Evolutionary conservation across 1,284 basidiomycete genomes (phyloP), one percentile per base, ranked within the genome.

Genomic region (Malassezia pachydermatis): DNA sequence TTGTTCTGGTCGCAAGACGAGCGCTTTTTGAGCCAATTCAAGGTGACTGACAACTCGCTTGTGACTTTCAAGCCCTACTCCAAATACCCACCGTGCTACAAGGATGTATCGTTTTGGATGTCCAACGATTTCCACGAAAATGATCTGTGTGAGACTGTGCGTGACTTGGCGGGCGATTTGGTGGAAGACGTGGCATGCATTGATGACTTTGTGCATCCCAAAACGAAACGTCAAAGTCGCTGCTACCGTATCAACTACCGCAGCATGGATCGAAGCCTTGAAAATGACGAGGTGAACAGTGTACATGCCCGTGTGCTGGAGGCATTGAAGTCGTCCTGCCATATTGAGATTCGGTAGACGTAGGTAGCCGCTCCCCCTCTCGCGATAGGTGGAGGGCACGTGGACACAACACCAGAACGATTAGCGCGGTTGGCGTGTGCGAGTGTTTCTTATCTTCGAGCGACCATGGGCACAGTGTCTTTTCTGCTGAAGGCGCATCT

Each of bases 211-310:
- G 78, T 78, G 11, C 88, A 99, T 73, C 89, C 89, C 0, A 92
- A 88, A 74, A 88, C 88, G 4, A 76, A 79, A 22, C 78, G 81
- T 41, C 79, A 78, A 55, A 90, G 86, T 60, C 75, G 84, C 57
- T 90, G 89, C 72, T 96, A 88, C 74, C 79, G 92, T 40, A 80
- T 98, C 57, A 88, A 88, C 65, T 99, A 96, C 72, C 78, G 90
- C 45, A 94, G 88, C 28, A 95, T 98, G 89, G 92, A 98, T 72
- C 86, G 86, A 65, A 89, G 86, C 13, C 73, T 98, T 51, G 84
- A 85, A 24, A 92, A 90, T 63, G 86, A 86, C 20, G 88, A 95
- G 73, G 82, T 86, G 33, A 94, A 94, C 70, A 75, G 74, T 16
- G 74, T 92, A 30, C 88, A 95, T 54, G 63, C 70, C 10, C 52